Evolutionary conservation across 2,329 filamentous ascomycete genomes (phyloP).

Genomic region (Fusarium setosum): DNA sequence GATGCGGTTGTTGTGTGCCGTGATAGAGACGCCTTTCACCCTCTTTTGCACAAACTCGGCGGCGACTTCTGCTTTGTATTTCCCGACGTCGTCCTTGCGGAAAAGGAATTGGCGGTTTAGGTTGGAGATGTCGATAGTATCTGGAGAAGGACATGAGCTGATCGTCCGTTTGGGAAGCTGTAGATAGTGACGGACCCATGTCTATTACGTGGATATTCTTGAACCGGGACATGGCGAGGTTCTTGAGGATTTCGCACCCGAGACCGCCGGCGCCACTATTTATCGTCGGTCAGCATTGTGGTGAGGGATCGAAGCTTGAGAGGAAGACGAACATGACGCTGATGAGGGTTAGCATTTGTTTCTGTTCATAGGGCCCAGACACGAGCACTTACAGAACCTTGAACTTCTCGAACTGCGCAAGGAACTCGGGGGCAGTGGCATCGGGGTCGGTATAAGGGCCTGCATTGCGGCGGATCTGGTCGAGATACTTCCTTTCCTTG

Average conservation of each 20-base stretch:
- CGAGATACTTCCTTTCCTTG: slow-evolving; percentile 78
- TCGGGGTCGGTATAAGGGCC: slow-evolving; percentile 85
- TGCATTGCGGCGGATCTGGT: slow-evolving; percentile 79
- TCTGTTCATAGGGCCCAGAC: neutral
- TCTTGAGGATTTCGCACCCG: slow-evolving; percentile 96
- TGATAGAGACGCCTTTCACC: slow-evolving; percentile 92
- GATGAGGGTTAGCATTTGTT: slow-evolving; percentile 23
- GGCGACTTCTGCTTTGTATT: slow-evolving; percentile 92
- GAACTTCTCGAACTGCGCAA: slow-evolving; percentile 71
- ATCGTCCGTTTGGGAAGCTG: neutral
- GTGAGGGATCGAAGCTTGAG: slow-evolving; percentile 5
- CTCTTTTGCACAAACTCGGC: slow-evolving; percentile 91
- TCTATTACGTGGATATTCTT: slow-evolving; percentile 98
- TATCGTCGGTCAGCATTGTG: slow-evolving; percentile 23
- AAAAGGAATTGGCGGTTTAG: slow-evolving; percentile 98
- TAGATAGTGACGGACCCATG: slow-evolving; percentile 75
- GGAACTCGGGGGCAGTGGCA: slow-evolving; percentile 62
- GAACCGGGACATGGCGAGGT: slow-evolving; percentile 94
- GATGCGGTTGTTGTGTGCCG: slow-evolving; percentile 92
- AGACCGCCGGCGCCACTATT: slow-evolving; percentile 89
- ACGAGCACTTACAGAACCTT: slow-evolving; percentile 75
- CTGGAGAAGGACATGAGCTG: slow-evolving; percentile 54
- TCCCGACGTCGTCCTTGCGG: slow-evolving; percentile 89
- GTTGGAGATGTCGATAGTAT: slow-evolving; percentile 98
- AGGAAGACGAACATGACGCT: slow-evolving; percentile 63